phyloP scores from a whole-genome alignment of 2,329 filamentous ascomycete species.

The Clonostachys rhizophaga region DNA sequence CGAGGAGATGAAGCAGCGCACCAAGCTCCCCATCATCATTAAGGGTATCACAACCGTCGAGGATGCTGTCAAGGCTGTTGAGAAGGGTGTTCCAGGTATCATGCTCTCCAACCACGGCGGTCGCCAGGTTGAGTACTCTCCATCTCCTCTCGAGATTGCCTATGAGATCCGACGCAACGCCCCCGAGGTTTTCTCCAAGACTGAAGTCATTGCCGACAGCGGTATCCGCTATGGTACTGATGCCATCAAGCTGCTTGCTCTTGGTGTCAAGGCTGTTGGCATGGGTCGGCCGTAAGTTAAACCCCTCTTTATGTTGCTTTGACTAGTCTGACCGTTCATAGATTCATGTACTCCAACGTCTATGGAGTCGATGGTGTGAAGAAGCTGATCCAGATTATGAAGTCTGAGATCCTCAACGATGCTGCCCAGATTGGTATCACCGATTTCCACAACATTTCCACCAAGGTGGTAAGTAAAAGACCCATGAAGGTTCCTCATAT shows the following conservation, averaged over 20 bases:
- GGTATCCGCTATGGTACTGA: conserved; percentile 37
- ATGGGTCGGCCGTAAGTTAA: conserved; percentile 34
- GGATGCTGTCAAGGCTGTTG: conserved; percentile 22
- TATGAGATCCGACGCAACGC: conserved; percentile 29
- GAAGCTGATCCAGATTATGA: conserved; percentile 36
- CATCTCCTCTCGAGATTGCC: conserved; percentile 29
- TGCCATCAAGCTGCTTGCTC: conserved; percentile 32
- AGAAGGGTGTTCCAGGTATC: conserved; percentile 23
- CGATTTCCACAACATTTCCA: conserved; percentile 25
- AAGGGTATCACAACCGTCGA: conserved; percentile 31
- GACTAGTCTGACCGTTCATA: too few species aligned
- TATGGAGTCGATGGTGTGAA: conserved; percentile 43
- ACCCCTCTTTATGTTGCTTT: too few species aligned
- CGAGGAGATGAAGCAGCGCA: conserved; percentile 24
- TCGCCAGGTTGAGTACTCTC: conserved; percentile 32
- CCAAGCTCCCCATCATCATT: conserved; percentile 29
- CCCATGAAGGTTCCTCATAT: too few species aligned
- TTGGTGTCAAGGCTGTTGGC: conserved; percentile 36
- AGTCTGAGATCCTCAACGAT: conserved; percentile 41
- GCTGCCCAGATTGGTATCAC: conserved; percentile 34
- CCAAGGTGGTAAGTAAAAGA: conserved; percentile 3
- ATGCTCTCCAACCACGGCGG: conserved; percentile 37
- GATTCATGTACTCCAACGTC: conserved; percentile 45
- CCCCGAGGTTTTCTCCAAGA: conserved; percentile 29
- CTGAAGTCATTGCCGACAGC: conserved; percentile 32